Conservation (phyloP, 805 yeast genomes). For the Tetrapisispora fleetii region DNA sequence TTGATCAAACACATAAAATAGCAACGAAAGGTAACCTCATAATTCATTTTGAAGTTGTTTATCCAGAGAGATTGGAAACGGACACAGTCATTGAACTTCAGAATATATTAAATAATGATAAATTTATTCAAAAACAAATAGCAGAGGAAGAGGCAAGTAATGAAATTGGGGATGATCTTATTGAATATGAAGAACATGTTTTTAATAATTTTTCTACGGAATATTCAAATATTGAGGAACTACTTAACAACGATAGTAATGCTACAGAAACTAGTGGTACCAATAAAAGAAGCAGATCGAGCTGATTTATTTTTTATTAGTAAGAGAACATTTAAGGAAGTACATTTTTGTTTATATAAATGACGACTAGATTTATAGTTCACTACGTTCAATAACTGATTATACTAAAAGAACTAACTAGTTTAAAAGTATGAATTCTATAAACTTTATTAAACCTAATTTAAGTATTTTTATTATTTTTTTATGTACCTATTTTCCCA, state of each 20-base stretch:
- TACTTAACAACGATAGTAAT: background rate
- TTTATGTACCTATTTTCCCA: background rate
- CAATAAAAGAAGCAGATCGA: background rate
- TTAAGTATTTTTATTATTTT: too few relatives aligned
- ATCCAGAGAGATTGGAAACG: slow-evolving; percentile 34
- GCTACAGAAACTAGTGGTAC: background rate
- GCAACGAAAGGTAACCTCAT: slow-evolving; percentile 43
- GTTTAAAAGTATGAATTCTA: too few relatives aligned
- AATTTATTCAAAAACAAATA: slow-evolving; percentile 9
- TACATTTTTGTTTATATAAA: too few relatives aligned
- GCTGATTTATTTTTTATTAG: background rate
- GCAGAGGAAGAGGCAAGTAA: slow-evolving; percentile 6
- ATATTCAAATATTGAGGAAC: background rate
- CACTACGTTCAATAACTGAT: too few relatives aligned
- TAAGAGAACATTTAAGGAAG: background rate
- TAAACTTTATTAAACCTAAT: too few relatives aligned
- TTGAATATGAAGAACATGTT: slow-evolving; percentile 19
- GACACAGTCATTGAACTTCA: slow-evolving; percentile 14
- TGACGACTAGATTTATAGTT: too few relatives aligned
- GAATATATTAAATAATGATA: slow-evolving; percentile 12
- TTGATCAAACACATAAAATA: background rate
- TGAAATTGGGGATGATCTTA: slow-evolving; percentile 11
- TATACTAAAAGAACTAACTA: too few relatives aligned
- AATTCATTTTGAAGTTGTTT: slow-evolving; percentile 46
- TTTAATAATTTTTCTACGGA: slow-evolving; percentile 13